Evolutionary conservation across 331 rosid genomes (phyloP), one percentile per base, ranked within the genome.

Genomic region (Telfairia occidentalis): DNA sequence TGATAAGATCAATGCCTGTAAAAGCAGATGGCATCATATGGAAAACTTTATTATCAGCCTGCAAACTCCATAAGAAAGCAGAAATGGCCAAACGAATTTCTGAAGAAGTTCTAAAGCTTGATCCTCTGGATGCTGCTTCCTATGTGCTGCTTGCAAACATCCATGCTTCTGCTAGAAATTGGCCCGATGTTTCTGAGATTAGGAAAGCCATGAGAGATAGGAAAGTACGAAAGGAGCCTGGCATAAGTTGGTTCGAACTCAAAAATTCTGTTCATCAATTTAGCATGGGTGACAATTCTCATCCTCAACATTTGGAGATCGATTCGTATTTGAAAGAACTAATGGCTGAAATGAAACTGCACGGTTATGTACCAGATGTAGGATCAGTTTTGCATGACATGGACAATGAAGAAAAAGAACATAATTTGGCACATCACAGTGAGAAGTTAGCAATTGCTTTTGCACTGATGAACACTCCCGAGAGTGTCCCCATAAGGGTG

Each of bases 361-460:
- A 77, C 11, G 98, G 97, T 49, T 92, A 92, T 54, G 86, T 75
- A 64, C 98, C 97, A 32, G 93, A 92, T 82, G 83, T 82, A 50
- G 79, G 86, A 73, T 82, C 86, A 11, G 89, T 87, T 80, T 78
- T 87, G 81, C 89, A 89, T 78, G 98, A 92, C 83, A 89, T 87
- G 97, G 96, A 92, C 78, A 82, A 79, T 24, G 96, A 92, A 87
- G 97, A 90, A 85, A 90, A 90, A 84, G 96, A 92, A 80, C 77
- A 87, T 73, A 78, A 81, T 71, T 84, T 92, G 85, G 81, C 92
- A 18, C 89, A 87, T 61, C 94, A 89, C 78, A 89, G 97, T 76
- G 98, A 92, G 81, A 92, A 87, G 78, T 82, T 92, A 75, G 97
- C 97, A 28, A 71, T 90, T 82, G 90, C 89, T 74, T 92, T 92